Evolutionary conservation across 2,329 filamentous ascomycete species (phyloP).

Genomic region (Colletotrichum endophyticum): DNA sequence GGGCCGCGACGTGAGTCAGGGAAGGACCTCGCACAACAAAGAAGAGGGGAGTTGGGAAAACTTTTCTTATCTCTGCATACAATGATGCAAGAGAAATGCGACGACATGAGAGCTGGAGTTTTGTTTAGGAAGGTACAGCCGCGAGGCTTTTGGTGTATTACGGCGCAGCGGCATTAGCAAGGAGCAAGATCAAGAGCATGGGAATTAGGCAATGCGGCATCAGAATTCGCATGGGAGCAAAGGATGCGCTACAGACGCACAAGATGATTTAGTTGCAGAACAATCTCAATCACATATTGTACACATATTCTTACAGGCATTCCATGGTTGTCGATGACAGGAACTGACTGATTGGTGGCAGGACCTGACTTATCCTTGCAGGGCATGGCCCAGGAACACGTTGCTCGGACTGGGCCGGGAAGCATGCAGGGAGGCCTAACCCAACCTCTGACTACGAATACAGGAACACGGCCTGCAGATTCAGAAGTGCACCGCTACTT

Average conservation of each 20-base stretch:
- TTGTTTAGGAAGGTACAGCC: background rate
- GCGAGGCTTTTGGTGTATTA: background rate
- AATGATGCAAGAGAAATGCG: background rate
- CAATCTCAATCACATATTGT: slow-evolving; percentile 10
- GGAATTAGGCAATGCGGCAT: slow-evolving; percentile 10
- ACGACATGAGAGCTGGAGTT: background rate
- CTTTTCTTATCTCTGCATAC: background rate
- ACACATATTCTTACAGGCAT: background rate
- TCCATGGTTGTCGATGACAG: background rate
- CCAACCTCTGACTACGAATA: background rate
- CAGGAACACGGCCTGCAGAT: background rate
- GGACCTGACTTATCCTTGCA: background rate
- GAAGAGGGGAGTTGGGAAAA: background rate
- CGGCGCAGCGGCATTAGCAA: slow-evolving; percentile 2
- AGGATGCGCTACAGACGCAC: background rate
- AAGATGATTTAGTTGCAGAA: background rate
- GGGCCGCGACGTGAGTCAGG: slow-evolving; percentile 9
- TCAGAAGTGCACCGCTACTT: background rate
- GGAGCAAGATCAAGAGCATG: slow-evolving; percentile 1
- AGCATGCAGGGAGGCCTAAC: slow-evolving; percentile 17
- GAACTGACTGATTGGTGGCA: background rate
- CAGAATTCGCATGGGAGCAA: background rate
- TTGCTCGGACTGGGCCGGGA: slow-evolving; percentile 4
- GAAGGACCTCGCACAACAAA: background rate
- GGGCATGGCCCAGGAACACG: slow-evolving; percentile 12